Evolutionary conservation across 2,329 filamentous ascomycete genomes (phyloP).

Genomic region (Periconia sp.): DNA sequence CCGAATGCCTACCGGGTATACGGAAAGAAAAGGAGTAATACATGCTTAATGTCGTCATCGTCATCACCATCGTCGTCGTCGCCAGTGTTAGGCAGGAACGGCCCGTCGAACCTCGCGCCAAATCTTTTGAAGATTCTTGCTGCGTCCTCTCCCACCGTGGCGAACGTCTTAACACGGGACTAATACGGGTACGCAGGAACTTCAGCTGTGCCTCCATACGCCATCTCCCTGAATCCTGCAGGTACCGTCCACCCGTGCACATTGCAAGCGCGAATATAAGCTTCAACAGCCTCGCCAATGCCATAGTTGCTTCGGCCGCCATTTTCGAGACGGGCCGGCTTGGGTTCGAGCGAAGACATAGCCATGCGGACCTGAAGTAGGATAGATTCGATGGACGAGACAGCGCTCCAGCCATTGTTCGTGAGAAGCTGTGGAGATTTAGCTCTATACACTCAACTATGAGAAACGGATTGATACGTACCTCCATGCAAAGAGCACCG

Average conservation of each 20-base stretch:
- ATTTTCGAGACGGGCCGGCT: conserved; percentile 70
- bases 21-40: no score
- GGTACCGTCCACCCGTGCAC: conserved; percentile 78
- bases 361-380: conserved; percentile 82
- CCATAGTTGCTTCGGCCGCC: conserved; percentile 61
- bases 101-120: no score
- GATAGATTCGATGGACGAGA: conserved; percentile 76
- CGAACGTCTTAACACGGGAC: no score
- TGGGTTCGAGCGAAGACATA: conserved; percentile 70
- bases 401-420: conserved; percentile 79
- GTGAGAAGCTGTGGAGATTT: conserved; percentile 70
- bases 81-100: no score
- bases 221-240: conserved; percentile 61
- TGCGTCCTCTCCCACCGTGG: no score
- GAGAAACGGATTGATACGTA: conserved; percentile 17
- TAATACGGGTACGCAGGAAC: no score
- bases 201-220: conserved; percentile 38
- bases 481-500: conserved; percentile 80
- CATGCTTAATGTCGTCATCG: no score
- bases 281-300: conserved; percentile 73
- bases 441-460: not conserved
- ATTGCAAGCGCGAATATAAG: conserved; percentile 71
- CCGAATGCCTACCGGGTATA: no score
- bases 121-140: no score
- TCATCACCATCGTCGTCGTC: no score